Evolutionary conservation across 2,329 filamentous ascomycete species (phyloP).

Genomic region (Epichloe festucae): DNA sequence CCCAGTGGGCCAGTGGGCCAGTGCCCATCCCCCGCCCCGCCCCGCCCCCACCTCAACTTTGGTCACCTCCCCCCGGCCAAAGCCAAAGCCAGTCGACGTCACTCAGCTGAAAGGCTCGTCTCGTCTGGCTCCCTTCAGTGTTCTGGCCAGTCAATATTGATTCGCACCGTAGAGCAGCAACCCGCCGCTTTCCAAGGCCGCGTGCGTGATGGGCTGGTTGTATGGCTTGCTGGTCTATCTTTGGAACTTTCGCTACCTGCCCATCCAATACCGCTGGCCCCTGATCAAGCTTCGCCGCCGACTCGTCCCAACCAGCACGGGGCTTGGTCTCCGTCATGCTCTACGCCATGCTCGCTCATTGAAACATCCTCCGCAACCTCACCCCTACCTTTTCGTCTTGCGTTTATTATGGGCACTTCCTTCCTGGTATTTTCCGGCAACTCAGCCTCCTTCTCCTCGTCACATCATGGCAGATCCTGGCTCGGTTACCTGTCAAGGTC

Average conservation of each 20-base stretch:
- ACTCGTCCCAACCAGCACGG: slow-evolving; percentile 6
- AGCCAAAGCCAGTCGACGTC: not conserved
- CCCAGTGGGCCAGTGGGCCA: too few relatives aligned
- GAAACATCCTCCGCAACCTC: not conserved
- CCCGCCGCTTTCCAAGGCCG: not conserved
- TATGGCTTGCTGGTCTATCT: slow-evolving; percentile 5
- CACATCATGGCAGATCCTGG: slow-evolving; percentile 7
- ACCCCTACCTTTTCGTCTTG: slow-evolving; percentile 7
- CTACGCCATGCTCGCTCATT: slow-evolving; percentile 3
- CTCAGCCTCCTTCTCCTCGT: slow-evolving; percentile 7
- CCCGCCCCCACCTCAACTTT: too few relatives aligned
- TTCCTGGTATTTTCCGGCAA: slow-evolving; percentile 5
- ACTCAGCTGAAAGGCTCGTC: not conserved
- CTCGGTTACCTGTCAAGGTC: slow-evolving; percentile 3
- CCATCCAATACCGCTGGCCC: slow-evolving; percentile 8
- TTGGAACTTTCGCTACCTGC: slow-evolving; percentile 11
- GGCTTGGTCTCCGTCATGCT: slow-evolving; percentile 7
- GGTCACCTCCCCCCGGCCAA: not conserved
- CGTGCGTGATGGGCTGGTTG: not conserved
- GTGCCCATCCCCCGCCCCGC: too few relatives aligned
- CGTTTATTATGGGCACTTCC: slow-evolving; percentile 8
- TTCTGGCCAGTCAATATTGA: too few relatives aligned
- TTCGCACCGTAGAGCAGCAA: not conserved
- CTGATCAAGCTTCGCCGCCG: slow-evolving; percentile 9
- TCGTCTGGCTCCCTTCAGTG: not conserved